Conservation (phyloP, 805 yeast genomes). For the Ogataea paradorogensis region DNA sequence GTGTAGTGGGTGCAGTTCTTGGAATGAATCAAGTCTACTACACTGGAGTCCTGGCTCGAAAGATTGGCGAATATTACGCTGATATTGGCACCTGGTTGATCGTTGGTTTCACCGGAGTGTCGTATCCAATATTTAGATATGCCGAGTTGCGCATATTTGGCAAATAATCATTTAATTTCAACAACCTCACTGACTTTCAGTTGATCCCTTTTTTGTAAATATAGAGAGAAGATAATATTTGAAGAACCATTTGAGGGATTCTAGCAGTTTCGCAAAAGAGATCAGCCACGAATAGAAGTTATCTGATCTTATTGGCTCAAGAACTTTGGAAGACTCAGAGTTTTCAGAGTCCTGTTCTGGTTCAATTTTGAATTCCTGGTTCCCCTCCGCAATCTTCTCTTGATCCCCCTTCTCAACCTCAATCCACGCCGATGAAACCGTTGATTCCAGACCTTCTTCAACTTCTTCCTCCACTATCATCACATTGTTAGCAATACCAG, state of each 20-base stretch:
- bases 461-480: constrained; percentile 9
- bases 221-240: constrained; percentile 18
- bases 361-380: not conserved
- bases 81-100: constrained; percentile 82
- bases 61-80: constrained; percentile 66
- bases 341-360: not conserved
- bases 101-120: constrained; percentile 64
- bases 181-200: not conserved
- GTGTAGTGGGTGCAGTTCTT: constrained; percentile 77
- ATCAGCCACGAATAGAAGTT: constrained; percentile 20
- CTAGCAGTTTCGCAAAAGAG: constrained; percentile 13
- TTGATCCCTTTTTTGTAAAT: constrained; percentile 11
- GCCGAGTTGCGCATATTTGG: constrained; percentile 59
- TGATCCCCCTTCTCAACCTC: constrained; percentile 10
- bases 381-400: not conserved
- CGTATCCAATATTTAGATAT: constrained; percentile 65
- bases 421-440: constrained; percentile 16
- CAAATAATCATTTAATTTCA: constrained; percentile 13
- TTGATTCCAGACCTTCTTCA: constrained; percentile 3
- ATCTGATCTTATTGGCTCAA: not conserved
- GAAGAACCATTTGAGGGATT: constrained; percentile 23
- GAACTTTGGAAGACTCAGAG: not conserved
- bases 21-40: constrained; percentile 90
- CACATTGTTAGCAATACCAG: constrained; percentile 29
- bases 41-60: constrained; percentile 68